These are phyloP conservation scores for Pisolithus microcarpus DNA, from an alignment of 768 basidiomycete species.

Conservation along the genomic window DNA sequence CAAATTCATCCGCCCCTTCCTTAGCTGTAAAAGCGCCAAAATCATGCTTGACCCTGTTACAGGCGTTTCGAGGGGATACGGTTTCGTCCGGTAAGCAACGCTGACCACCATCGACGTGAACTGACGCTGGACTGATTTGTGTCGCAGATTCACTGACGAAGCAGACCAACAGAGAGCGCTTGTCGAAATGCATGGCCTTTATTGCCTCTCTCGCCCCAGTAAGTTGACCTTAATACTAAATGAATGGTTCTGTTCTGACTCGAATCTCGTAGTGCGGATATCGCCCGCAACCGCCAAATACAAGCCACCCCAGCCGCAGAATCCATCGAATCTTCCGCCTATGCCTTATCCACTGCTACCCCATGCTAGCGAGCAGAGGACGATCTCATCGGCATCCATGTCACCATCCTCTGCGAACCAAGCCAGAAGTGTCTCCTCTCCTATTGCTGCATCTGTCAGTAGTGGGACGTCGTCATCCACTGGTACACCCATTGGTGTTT, in stretches of 20 bases:
- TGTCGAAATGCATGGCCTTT: conserved; percentile 87
- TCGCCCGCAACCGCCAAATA: conserved; percentile 86
- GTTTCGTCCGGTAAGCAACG: conserved; percentile 71
- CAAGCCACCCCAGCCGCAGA: conserved; percentile 46
- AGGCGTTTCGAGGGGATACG: conserved; percentile 84
- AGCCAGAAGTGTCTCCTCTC: conserved; percentile 62
- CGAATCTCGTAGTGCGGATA: conserved; percentile 64
- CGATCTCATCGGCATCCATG: conserved; percentile 40
- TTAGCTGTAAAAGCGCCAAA: conserved; percentile 91
- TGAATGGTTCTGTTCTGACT: conserved; percentile 14
- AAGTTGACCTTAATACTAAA: conserved; percentile 24
- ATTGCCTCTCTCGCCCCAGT: conserved; percentile 87
- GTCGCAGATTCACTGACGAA: conserved; percentile 76
- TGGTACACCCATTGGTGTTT: conserved; percentile 32
- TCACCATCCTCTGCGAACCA: conserved; percentile 41
- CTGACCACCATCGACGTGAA: conserved; percentile 5
- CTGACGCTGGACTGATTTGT: not conserved
- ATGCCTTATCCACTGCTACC: conserved; percentile 35
- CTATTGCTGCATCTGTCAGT: conserved; percentile 43
- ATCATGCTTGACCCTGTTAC: conserved; percentile 91
- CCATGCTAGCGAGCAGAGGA: conserved; percentile 25
- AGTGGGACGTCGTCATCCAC: conserved; percentile 18
- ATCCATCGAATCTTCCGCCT: conserved; percentile 39
- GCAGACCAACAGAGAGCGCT: conserved; percentile 84
- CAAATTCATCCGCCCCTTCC: conserved; percentile 81